These are phyloP conservation scores for Syncephalastrum racemosum DNA, from an alignment of 371 early-diverging fungal species.

Conservation along the genomic window DNA sequence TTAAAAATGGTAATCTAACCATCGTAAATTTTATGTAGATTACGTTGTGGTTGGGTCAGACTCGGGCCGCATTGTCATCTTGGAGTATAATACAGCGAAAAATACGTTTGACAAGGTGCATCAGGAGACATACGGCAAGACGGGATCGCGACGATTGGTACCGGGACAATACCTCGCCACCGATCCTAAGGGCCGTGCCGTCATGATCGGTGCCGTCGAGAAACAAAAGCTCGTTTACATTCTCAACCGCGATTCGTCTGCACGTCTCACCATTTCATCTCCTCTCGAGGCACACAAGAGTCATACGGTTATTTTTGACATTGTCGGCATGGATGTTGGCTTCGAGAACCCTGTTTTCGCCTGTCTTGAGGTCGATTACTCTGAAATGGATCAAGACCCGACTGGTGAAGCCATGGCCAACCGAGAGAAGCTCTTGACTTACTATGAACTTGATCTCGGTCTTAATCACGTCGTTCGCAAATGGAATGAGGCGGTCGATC, in stretches of 20 bases:
- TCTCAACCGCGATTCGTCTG: conserved; percentile 88
- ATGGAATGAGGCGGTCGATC: conserved; percentile 86
- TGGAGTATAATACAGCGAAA: conserved; percentile 83
- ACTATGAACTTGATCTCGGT: conserved; percentile 97
- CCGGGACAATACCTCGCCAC: conserved; percentile 95
- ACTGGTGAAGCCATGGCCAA: conserved; percentile 74
- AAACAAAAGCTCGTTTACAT: conserved; percentile 96
- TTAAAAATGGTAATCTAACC: neutral
- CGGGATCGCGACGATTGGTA: conserved; percentile 87
- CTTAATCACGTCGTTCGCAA: conserved; percentile 96
- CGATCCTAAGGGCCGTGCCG: conserved; percentile 96
- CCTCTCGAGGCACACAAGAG: conserved; percentile 94
- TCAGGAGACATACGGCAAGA: conserved; percentile 95
- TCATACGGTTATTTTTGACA: conserved; percentile 71
- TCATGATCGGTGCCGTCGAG: conserved; percentile 94
- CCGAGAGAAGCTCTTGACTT: conserved; percentile 84
- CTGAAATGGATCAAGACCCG: conserved; percentile 83
- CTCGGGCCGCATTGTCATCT: conserved; percentile 87
- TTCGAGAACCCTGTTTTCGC: conserved; percentile 99
- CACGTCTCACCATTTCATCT: conserved; percentile 88
- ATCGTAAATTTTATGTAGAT: conserved; percentile 51
- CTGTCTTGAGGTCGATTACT: conserved; percentile 85
- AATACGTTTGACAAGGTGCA: conserved; percentile 84
- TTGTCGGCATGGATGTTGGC: conserved; percentile 94
- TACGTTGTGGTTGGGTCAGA: conserved; percentile 90